Evolutionary conservation across 257 asterid genomes (phyloP), one percentile per base, ranked within the genome.

Genomic region (Craterostigma plantagineum): DNA sequence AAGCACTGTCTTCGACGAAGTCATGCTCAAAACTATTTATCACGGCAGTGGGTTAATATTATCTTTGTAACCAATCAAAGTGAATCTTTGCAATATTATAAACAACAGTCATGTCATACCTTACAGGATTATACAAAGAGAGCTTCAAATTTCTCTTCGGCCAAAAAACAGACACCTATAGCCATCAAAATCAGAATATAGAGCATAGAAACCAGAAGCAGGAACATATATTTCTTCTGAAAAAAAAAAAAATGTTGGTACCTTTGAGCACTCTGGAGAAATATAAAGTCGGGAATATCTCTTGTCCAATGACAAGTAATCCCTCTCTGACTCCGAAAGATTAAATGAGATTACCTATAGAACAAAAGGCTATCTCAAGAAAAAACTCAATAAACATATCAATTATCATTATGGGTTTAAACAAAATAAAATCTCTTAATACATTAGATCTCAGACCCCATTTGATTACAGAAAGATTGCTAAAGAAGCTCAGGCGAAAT

Each of bases 181-280:
- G 51, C 43, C 60, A 71, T 36, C 27, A 52, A 50, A 48, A 36
- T 17, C 16, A 40, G 18, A 3, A 30, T 14, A 53, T 17, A 8
- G 42, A 44, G 61, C 53, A 37, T 45, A 48, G 27, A 14, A 38
- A 23, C 15, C 38, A 56, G 40, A 23, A 2, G 30, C 30, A 23
- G 30, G 6, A 23, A 23, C 30, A 23, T 23, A 23, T n/a, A 23
- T 23, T 23, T 23, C 2, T 23, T 23, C 6, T 23, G 30, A 2
- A 23, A 23, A 23, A 23, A 23, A 23, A 23, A 23, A 23, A n/a
- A n/a, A 23, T 6, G 6, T 2, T 6, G 6, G 49, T 39, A 90
- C 98, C 98, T 90, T 90, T 11, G 94, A 62, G 71, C 94, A 90
- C 63, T 84, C 95, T n/a, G 98, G 94, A 55, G 92, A 72, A 54